phyloP scores from a whole-genome alignment of 208 protist genomes.

The Naegleria fowleri region DNA sequence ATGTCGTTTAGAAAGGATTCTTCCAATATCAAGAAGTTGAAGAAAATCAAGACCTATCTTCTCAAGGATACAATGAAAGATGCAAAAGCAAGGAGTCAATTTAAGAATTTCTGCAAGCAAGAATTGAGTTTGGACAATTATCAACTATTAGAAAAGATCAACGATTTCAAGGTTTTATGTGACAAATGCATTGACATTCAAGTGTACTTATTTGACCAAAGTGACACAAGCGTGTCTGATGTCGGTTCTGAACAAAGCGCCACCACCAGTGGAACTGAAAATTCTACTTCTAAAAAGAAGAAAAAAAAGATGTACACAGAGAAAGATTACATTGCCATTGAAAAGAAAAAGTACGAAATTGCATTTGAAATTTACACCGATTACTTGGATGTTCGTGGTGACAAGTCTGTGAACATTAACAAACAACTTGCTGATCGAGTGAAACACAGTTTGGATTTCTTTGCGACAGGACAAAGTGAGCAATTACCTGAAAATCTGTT shows the following conservation, averaged over 20 bases:
- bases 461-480: background rate
- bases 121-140: background rate
- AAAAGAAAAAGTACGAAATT: conserved; percentile 1
- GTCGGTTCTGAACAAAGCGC: background rate
- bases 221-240: background rate
- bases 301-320: background rate
- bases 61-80: background rate
- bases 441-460: background rate
- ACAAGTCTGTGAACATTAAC: background rate
- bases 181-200: background rate
- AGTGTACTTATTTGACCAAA: background rate
- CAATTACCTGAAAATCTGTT: background rate
- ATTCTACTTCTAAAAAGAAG: background rate
- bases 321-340: background rate
- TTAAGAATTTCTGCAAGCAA: background rate
- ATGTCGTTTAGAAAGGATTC: background rate
- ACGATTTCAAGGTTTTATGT: background rate
- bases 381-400: background rate
- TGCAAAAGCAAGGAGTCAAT: background rate
- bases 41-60: background rate
- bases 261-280: background rate
- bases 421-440: background rate
- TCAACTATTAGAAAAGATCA: background rate
- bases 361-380: background rate
- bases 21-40: background rate